phyloP scores from a whole-genome alignment of 768 basidiomycete genomes.

The Suillus subaureus region DNA sequence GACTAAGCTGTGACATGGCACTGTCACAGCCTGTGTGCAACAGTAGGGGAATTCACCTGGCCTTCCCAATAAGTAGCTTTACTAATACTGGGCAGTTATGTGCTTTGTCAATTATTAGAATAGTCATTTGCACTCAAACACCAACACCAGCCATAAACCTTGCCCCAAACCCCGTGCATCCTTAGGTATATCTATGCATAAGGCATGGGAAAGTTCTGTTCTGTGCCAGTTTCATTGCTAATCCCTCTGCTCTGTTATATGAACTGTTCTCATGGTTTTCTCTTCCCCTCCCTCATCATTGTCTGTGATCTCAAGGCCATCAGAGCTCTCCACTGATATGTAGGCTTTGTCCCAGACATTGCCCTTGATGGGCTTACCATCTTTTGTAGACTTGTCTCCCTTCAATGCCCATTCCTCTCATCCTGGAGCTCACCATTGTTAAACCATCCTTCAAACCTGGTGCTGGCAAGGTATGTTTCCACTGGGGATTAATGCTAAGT shows the following conservation, averaged over 20 bases:
- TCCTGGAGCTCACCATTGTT: neutral
- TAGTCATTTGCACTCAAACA: neutral
- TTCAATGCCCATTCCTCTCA: neutral
- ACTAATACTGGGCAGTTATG: neutral
- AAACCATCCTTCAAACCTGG: no score
- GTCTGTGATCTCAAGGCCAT: no score
- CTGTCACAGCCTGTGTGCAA: neutral
- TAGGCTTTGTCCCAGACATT: no score
- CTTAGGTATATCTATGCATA: neutral
- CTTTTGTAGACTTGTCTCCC: no score
- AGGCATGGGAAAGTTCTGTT: neutral
- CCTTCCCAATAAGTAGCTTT: constrained; percentile 1
- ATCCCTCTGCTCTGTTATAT: neutral
- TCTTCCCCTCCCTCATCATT: neutral
- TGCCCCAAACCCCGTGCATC: neutral
- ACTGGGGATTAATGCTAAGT: no score
- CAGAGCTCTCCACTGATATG: no score
- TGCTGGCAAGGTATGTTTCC: neutral
- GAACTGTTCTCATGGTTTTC: neutral
- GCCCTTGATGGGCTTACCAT: no score
- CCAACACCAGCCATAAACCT: neutral
- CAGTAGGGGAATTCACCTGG: neutral
- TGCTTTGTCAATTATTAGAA: neutral
- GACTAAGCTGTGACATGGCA: neutral
- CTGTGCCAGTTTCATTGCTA: neutral